A percentile compares a stretch with the other conserved stretches of the same genome.
Conservation (phyloP, 306 rosid genomes). For the Lathyrus tuberosus region DNA sequence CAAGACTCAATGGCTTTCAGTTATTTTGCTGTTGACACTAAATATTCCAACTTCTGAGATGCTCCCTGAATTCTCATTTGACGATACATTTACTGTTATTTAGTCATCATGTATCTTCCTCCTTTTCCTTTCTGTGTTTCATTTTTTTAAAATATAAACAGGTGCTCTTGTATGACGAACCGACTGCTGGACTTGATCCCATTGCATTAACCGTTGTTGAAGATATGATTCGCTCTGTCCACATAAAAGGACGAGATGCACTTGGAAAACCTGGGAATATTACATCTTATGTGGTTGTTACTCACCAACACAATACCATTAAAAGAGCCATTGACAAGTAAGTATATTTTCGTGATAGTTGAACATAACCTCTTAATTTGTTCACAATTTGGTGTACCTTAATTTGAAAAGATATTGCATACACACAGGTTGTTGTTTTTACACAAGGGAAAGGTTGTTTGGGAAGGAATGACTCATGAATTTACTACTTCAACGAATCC, state of each 20-base stretch:
- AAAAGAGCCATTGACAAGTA: too few species aligned
- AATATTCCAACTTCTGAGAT: slow-evolving; percentile 10
- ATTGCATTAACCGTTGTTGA: slow-evolving; percentile 99
- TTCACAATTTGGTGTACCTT: too few species aligned
- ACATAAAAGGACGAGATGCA: too few species aligned
- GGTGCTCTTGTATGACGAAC: slow-evolving; percentile 96
- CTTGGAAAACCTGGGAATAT: too few species aligned
- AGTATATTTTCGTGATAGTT: too few species aligned
- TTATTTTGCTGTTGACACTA: slow-evolving; percentile 3
- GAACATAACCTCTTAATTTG: too few species aligned
- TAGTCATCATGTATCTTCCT: slow-evolving; percentile 2
- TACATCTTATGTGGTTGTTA: too few species aligned
- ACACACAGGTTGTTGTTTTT: too few species aligned
- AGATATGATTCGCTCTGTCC: slow-evolving; percentile 91
- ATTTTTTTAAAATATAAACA: slow-evolving; percentile 37
- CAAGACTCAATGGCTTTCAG: slow-evolving; percentile 20
- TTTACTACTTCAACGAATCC: slow-evolving; percentile 83
- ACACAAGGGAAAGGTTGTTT: too few species aligned
- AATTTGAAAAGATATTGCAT: too few species aligned
- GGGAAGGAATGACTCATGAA: too few species aligned
- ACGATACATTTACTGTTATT: slow-evolving; percentile 10
- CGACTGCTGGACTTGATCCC: slow-evolving; percentile 99
- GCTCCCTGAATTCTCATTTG: slow-evolving; percentile 10
- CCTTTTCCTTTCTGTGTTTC: slow-evolving; percentile 7
- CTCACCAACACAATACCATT: too few species aligned